phyloP scores from a whole-genome alignment of 1,284 basidiomycete species.

The Cryptococcus sp. region DNA sequence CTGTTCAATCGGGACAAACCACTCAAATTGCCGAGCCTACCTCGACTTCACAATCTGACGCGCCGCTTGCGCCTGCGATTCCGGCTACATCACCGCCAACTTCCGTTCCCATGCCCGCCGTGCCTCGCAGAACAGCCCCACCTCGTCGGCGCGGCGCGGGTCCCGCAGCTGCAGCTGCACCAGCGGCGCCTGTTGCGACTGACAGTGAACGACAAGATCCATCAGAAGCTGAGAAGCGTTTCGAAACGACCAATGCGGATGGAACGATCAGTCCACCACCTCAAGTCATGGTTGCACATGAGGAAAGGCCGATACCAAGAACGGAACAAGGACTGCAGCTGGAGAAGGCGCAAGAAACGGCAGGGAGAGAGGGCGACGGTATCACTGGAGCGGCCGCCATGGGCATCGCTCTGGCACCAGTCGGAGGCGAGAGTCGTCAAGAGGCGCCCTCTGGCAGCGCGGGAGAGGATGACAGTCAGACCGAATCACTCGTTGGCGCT shows the following conservation, averaged over 20 bases:
- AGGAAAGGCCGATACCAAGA: slow-evolving; percentile 40
- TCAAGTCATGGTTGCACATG: slow-evolving; percentile 44
- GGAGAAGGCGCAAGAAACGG: slow-evolving; percentile 33
- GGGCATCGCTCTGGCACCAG: slow-evolving; percentile 45
- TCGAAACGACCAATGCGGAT: slow-evolving; percentile 21
- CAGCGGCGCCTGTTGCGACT: slow-evolving; percentile 9
- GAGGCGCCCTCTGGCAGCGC: too few species aligned
- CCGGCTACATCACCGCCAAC: slow-evolving; percentile 21
- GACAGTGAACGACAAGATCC: slow-evolving; percentile 15
- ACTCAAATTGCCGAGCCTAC: slow-evolving; percentile 43
- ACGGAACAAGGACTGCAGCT: slow-evolving; percentile 27
- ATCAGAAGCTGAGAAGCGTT: slow-evolving; percentile 20
- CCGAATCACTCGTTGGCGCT: slow-evolving; percentile 20
- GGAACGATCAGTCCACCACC: slow-evolving; percentile 41
- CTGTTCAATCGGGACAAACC: slow-evolving; percentile 16
- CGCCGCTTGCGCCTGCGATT: background rate
- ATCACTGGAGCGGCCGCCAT: slow-evolving; percentile 44
- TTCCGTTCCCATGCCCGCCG: slow-evolving; percentile 44
- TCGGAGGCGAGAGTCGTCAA: background rate
- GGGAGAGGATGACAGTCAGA: slow-evolving; percentile 2
- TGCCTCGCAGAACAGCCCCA: slow-evolving; percentile 44
- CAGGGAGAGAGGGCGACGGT: slow-evolving; percentile 34
- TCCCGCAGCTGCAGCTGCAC: slow-evolving; percentile 6
- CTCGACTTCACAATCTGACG: background rate
- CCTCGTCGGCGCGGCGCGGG: slow-evolving; percentile 33